Evolutionary conservation across 768 basidiomycete genomes (phyloP), one percentile per base, ranked within the genome.

Genomic region (Trametes maxima): DNA sequence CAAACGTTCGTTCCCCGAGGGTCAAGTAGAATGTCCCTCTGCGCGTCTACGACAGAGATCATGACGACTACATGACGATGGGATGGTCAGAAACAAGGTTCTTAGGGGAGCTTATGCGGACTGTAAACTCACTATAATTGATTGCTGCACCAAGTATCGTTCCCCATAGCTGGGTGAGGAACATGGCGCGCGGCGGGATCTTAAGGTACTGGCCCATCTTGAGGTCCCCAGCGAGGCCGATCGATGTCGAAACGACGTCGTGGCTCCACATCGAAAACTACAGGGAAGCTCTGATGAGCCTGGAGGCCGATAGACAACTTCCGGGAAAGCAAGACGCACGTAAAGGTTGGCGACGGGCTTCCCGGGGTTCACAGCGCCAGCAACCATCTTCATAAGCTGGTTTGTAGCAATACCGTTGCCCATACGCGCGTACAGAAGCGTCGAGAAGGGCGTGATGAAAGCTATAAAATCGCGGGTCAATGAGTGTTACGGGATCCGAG

Each of bases 191-290:
- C 22, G 88, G 86, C 25, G 88, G 86, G 44, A 90, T 81, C 71
- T 88, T 88, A 1, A 82, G 73, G 69, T 86, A 85, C 37, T 79
- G 78, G 42, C 76, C 78, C 39, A 89, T 78, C 68, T 89, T 89
- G 6, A 87, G 73, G 68, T 86, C 84, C 0, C 76, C 75, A 1
- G 85, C 82, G 12, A 86, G 75, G 35, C 66, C 67, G 51, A 86
- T 80, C 0, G 83, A 85, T 35, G 79, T 85, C 16, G 77, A 72
- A 39, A 88, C 75, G 48, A 85, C 80, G 64, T 85, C 84, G 63
- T 86, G 84, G 66, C 84, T 85, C 85, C 85, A 86, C 83, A 85
- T 86, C 0, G 83, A 80, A 72, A 87, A 87, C 84, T 86, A 39
- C 10, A n/a, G n/a, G 3, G 7, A 37, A 46, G 10, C 14, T 7